Percentiles rank a stretch among this genome's conserved stretches.
Evolutionary conservation across 2,329 filamentous ascomycete species (phyloP).

Genomic region (Aureobasidium sp.): DNA sequence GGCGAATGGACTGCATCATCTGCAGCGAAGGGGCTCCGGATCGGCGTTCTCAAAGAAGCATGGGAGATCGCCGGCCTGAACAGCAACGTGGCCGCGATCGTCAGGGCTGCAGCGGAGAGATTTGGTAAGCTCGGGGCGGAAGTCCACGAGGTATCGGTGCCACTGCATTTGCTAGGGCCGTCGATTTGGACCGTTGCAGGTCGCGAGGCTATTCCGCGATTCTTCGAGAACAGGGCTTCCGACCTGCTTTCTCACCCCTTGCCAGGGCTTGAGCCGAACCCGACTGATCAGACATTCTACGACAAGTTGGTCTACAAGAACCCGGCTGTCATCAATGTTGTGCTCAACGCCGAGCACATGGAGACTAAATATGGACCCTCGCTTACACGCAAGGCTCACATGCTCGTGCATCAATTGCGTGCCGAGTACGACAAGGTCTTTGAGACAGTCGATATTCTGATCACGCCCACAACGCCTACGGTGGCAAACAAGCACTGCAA

Average conservation of each 20-base stretch:
- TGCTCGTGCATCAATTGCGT: constrained; percentile 41
- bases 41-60: constrained; percentile 43
- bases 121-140: constrained; percentile 38
- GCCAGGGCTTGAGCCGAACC: constrained; percentile 25
- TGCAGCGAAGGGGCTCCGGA: constrained; percentile 35
- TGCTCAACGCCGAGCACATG: constrained; percentile 34
- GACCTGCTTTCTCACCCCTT: constrained; percentile 27
- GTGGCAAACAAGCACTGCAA: constrained; percentile 38
- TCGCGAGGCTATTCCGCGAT: constrained; percentile 27
- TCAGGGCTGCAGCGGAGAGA: constrained; percentile 33
- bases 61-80: constrained; percentile 35
- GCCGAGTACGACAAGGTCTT: constrained; percentile 43
- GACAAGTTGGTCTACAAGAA: constrained; percentile 39
- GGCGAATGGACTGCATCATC: constrained; percentile 26
- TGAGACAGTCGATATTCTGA: constrained; percentile 40
- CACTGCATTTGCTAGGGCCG: constrained; percentile 41
- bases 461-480: constrained; percentile 43
- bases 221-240: constrained; percentile 26
- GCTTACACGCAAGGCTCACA: constrained; percentile 41
- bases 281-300: constrained; percentile 29
- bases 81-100: constrained; percentile 31
- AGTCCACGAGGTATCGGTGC: constrained; percentile 41
- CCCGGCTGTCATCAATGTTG: constrained; percentile 40
- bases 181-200: constrained; percentile 43
- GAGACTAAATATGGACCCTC: constrained; percentile 26